These are phyloP conservation scores for Trichoderma guizhouense DNA, from an alignment of 2,329 filamentous ascomycete species.

Conservation along the genomic window DNA sequence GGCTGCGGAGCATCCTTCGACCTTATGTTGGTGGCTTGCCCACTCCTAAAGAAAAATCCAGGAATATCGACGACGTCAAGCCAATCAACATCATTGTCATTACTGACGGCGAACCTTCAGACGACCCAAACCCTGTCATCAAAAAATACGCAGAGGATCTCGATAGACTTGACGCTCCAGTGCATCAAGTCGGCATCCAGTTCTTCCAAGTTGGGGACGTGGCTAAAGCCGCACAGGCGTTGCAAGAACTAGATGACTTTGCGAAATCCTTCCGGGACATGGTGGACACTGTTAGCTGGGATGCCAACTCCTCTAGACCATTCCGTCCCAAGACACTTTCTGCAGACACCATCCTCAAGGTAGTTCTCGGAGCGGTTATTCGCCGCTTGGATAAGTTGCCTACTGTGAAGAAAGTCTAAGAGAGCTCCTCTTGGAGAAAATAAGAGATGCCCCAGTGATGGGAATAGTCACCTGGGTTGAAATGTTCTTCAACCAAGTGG, in stretches of 20 bases:
- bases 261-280: conserved; percentile 71
- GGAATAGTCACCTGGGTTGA: neutral
- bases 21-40: conserved; percentile 59
- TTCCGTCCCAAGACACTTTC: conserved; percentile 45
- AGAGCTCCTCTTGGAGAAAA: neutral
- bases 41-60: conserved; percentile 17
- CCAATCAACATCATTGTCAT: conserved; percentile 90
- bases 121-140: conserved; percentile 73
- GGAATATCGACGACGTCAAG: conserved; percentile 52
- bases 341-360: conserved; percentile 73
- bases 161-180: conserved; percentile 64
- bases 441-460: neutral
- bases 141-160: conserved; percentile 65
- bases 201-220: conserved; percentile 93
- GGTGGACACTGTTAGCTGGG: conserved; percentile 84
- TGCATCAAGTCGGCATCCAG: conserved; percentile 85
- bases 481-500: neutral
- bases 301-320: conserved; percentile 41
- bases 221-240: conserved; percentile 56
- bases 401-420: neutral
- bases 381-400: conserved; percentile 34
- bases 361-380: conserved; percentile 74
- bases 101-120: conserved; percentile 79
- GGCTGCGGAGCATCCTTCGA: conserved; percentile 67
- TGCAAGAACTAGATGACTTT: conserved; percentile 73